Conservation (phyloP, 345 rosid genomes). For the Citrus glauca region DNA sequence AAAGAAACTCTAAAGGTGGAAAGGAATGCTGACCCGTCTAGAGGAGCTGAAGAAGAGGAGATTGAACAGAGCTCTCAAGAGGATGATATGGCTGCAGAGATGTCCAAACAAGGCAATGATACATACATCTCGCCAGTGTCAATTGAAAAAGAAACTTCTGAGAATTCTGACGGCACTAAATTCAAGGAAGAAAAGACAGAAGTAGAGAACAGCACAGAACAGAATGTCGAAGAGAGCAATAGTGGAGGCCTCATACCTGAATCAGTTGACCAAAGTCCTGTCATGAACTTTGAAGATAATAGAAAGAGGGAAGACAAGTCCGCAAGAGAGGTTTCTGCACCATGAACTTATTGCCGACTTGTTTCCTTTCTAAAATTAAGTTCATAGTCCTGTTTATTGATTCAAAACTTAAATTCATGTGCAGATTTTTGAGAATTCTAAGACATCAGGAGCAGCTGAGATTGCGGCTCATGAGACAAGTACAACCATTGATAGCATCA, state of each 20-base stretch:
- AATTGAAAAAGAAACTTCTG: constrained; percentile 4
- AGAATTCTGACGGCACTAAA: not conserved
- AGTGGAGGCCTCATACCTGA: constrained; percentile 3
- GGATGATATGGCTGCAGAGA: not conserved
- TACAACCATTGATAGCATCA: constrained; percentile 8
- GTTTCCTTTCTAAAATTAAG: not conserved
- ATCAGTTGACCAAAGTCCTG: not conserved
- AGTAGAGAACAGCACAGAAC: constrained; percentile 5
- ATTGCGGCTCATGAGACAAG: constrained; percentile 4
- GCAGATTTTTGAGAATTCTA: constrained; percentile 13
- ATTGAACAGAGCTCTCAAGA: not conserved
- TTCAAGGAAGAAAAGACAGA: constrained; percentile 3
- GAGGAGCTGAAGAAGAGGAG: constrained; percentile 1
- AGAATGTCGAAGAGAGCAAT: not conserved
- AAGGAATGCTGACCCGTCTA: not conserved
- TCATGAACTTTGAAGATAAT: constrained; percentile 11
- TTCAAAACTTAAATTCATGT: not conserved
- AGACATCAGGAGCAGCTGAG: constrained; percentile 2
- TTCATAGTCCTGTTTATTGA: not conserved
- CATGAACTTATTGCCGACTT: not conserved
- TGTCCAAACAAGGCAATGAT: constrained; percentile 14
- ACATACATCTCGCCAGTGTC: constrained; percentile 4
- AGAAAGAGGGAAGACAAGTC: constrained; percentile 1
- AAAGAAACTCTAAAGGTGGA: constrained; percentile 4
- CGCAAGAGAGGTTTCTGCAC: constrained; percentile 17